Evolutionary conservation across 2,329 filamentous ascomycete species (phyloP).

Genomic region (Ophiostoma sp.): DNA sequence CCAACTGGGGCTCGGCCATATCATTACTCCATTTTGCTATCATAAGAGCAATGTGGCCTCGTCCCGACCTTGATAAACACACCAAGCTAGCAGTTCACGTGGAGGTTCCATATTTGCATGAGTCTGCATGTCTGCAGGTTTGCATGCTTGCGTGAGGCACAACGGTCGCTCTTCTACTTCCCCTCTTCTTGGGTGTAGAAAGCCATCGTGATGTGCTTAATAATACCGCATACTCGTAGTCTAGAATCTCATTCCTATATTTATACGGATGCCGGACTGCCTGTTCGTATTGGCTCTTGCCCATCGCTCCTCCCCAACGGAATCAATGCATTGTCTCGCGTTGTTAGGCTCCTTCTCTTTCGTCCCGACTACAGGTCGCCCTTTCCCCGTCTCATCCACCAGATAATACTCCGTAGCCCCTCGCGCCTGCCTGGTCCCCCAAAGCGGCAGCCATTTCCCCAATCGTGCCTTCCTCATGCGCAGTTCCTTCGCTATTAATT

Average conservation of each 20-base stretch:
- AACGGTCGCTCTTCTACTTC: neutral
- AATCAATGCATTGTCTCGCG: too few species aligned
- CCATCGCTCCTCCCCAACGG: too few species aligned
- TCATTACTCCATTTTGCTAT: neutral
- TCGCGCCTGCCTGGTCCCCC: neutral
- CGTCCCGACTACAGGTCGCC: neutral
- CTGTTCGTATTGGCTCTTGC: too few species aligned
- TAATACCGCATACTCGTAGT: neutral
- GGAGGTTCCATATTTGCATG: neutral
- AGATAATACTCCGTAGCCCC: neutral
- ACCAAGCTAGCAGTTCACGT: neutral
- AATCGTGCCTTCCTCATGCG: slow-evolving; percentile 14
- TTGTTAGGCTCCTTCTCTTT: too few species aligned
- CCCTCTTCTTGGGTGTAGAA: neutral
- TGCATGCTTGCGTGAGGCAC: neutral
- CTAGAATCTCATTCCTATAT: neutral
- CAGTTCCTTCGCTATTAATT: slow-evolving; percentile 4
- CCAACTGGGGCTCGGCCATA: neutral
- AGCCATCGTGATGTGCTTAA: neutral
- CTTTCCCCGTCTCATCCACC: neutral
- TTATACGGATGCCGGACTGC: too few species aligned
- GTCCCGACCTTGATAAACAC: neutral
- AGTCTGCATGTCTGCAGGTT: neutral
- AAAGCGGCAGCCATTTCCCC: neutral
- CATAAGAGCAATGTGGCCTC: slow-evolving; percentile 3